Base-by-base conservation (phyloP, 768 basidiomycete genomes). In the Phylloporus rhodoxanthus region DNA sequence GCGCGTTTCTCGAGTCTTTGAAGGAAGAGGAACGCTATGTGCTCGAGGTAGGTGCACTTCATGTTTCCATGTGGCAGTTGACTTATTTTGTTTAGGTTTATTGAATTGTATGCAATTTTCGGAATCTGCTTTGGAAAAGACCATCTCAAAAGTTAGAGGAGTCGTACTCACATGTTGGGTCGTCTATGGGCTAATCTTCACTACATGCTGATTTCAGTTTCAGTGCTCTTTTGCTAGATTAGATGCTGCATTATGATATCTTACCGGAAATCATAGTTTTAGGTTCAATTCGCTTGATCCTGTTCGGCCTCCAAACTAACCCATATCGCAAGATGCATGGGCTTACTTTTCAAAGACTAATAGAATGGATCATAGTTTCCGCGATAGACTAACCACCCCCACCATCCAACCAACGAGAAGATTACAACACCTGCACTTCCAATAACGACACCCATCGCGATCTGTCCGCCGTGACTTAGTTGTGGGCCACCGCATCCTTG, bases 21-120 rank as follows among this genome's bases (percentile, higher is more conserved):
- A 96, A 99, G 72, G 95, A 94, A 67, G 91, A 93, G 60, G 96
- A 98, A 69, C 85, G 95, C 39, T 99, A 98, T 68, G 92, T 99
- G 8, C 78, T 98, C 20, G 96, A 99, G 80, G 96, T 68, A 48
- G 47, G 19, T 36, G 43, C 15, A 20, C n/a, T 30, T 13, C 1
- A 15, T 30, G 8, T 29, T 39, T 40, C 2, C 20, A 23, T 15
- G 5, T 25, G 15, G 19, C n/a, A 40, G 30, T 17, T 42, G 29
- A 25, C 51, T 58, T 14, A 60, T 29, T 13, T 20, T 14, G 39
- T 26, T 19, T 20, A 65, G 63, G 64, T 65, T 34, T 65, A 65
- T 46, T 65, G 46, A 66, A 23, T 17, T 7, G 3, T 4, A 3
- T 33, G 3, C 33, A 36, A 9, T n/a, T 36, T 34, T 36, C n/a